phyloP scores from a whole-genome alignment of 345 rosid genomes.

The Linum tenue region DNA sequence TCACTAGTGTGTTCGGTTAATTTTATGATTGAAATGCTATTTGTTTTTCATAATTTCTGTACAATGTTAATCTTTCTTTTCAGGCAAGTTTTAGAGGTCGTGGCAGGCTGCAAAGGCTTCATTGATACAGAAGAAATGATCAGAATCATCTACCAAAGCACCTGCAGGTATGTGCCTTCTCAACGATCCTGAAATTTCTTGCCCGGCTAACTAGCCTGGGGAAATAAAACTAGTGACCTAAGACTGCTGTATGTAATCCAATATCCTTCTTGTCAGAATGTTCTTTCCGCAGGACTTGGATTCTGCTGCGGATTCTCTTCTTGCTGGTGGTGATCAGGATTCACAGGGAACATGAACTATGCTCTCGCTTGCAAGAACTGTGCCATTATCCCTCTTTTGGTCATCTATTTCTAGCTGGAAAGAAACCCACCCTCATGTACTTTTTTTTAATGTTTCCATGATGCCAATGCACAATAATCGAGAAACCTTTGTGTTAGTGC shows the following conservation, averaged over 20 bases:
- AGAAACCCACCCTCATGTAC: background rate
- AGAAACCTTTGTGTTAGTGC: too few relatives aligned
- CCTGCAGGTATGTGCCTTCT: constrained; percentile 64
- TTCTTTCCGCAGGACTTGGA: constrained; percentile 90
- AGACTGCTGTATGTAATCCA: background rate
- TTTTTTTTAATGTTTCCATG: too few relatives aligned
- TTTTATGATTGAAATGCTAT: too few relatives aligned
- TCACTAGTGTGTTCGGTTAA: too few relatives aligned
- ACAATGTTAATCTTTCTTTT: constrained; percentile 9
- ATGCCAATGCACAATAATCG: too few relatives aligned
- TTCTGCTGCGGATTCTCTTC: constrained; percentile 67
- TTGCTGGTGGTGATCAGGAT: constrained; percentile 36
- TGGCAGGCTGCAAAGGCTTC: constrained; percentile 82
- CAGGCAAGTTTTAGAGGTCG: constrained; percentile 95
- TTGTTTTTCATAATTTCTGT: background rate
- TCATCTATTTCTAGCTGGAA: background rate
- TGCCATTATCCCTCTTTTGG: too few relatives aligned
- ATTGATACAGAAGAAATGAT: constrained; percentile 54
- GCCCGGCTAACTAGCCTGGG: too few relatives aligned
- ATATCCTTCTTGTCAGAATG: constrained; percentile 43
- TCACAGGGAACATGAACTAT: constrained; percentile 13
- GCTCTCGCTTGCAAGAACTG: too few relatives aligned
- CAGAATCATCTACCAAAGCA: constrained; percentile 69
- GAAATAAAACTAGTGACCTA: background rate
- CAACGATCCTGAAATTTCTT: too few relatives aligned